These are phyloP conservation scores for Tagetes patula DNA, from an alignment of 129 eudicot species.

Conservation along the genomic window DNA sequence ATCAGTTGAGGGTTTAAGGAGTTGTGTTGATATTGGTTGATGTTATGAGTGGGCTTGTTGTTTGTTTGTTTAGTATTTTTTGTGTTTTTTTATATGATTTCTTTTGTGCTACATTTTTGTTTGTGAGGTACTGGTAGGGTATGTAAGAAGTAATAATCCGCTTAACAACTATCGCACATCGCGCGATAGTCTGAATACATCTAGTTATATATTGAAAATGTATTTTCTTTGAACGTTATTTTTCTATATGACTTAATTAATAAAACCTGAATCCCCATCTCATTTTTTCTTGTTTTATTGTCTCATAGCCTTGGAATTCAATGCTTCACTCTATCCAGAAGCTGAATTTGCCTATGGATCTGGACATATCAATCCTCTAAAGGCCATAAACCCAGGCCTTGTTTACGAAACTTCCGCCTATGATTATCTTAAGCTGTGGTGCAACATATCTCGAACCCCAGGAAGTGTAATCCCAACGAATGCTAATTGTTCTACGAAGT, in stretches of 20 bases:
- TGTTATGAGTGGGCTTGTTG: no score
- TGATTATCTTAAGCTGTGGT: slow-evolving; percentile 20
- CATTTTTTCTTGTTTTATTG: neutral
- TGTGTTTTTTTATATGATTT: neutral
- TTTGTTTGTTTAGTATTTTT: neutral
- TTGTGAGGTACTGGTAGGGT: no score
- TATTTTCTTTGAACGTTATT: neutral
- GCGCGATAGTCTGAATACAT: neutral
- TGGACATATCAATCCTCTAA: slow-evolving; percentile 30
- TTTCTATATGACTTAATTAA: neutral
- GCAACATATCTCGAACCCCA: slow-evolving; percentile 7
- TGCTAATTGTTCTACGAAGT: neutral
- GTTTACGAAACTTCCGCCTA: slow-evolving; percentile 20
- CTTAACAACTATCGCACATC: no score
- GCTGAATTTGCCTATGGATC: slow-evolving; percentile 31
- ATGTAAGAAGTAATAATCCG: no score
- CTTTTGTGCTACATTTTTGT: no score
- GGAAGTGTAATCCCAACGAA: neutral
- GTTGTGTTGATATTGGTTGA: no score
- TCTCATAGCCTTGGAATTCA: slow-evolving; percentile 23
- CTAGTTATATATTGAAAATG: neutral
- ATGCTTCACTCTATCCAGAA: neutral
- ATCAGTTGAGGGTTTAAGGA: no score
- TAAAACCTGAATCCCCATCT: neutral
- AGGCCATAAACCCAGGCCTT: slow-evolving; percentile 32